These are phyloP conservation scores for Gentiana straminea DNA, from an alignment of 257 asterid genomes.

Conservation along the genomic window DNA sequence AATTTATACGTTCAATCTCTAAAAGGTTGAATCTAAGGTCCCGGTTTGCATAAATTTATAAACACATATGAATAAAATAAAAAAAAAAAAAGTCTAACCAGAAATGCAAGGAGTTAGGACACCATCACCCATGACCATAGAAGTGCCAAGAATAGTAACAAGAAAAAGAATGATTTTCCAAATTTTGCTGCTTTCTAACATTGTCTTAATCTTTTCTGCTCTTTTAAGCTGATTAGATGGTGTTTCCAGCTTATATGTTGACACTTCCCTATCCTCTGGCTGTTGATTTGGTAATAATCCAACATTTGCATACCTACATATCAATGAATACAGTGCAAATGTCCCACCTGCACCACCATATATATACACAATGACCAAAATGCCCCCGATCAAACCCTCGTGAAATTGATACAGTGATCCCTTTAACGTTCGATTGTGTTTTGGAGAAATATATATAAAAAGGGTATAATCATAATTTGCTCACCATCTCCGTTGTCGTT, in stretches of 20 bases:
- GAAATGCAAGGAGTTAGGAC: slow-evolving; percentile 69
- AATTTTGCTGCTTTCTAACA: slow-evolving; percentile 28
- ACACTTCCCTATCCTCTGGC: slow-evolving; percentile 41
- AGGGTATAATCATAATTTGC: not conserved
- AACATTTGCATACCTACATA: slow-evolving; percentile 55
- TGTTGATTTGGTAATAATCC: slow-evolving; percentile 38
- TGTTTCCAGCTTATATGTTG: slow-evolving; percentile 28
- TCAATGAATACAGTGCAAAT: slow-evolving; percentile 56
- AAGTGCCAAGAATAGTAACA: slow-evolving; percentile 62
- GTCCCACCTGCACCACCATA: slow-evolving; percentile 46
- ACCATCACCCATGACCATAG: slow-evolving; percentile 89
- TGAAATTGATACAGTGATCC: too few relatives aligned
- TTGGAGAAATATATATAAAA: not conserved
- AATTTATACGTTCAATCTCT: too few relatives aligned
- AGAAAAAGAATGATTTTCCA: slow-evolving; percentile 29
- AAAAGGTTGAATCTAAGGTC: too few relatives aligned
- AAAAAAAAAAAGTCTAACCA: slow-evolving; percentile 18
- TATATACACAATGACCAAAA: too few relatives aligned
- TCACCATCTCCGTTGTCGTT: slow-evolving; percentile 75
- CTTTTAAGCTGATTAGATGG: slow-evolving; percentile 16
- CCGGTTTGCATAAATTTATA: too few relatives aligned
- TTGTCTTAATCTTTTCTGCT: slow-evolving; percentile 27
- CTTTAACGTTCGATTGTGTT: too few relatives aligned
- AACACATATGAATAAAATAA: too few relatives aligned
- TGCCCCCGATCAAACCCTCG: too few relatives aligned